A percentile compares a stretch with the other conserved stretches of the same genome.
phyloP scores from a whole-genome alignment of 306 rosid species.

The Alnus rubra region DNA sequence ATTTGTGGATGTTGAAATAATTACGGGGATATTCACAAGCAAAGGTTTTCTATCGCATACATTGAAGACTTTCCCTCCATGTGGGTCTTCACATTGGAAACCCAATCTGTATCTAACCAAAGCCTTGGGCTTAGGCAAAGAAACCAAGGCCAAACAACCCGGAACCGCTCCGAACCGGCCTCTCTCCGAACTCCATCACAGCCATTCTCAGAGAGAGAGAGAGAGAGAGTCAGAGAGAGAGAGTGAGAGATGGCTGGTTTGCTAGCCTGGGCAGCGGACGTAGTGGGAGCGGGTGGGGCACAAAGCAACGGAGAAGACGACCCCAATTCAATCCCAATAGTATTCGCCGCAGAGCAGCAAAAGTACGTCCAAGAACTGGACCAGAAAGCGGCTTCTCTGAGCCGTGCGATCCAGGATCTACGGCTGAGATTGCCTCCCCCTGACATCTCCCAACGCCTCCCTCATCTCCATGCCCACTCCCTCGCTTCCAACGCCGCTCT shows the following conservation, averaged over 20 bases:
- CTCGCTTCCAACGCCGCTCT: conserved; percentile 84
- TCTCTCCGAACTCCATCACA: background rate
- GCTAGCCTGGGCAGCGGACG: conserved; percentile 98
- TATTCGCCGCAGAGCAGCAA: conserved; percentile 62
- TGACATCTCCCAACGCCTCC: conserved; percentile 85
- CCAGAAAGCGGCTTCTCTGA: conserved; percentile 55
- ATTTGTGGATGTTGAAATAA: too few species aligned
- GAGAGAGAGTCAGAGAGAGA: background rate
- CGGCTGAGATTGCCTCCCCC: conserved; percentile 88
- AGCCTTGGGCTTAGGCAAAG: background rate
- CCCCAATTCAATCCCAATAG: conserved; percentile 48
- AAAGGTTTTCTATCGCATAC: too few species aligned
- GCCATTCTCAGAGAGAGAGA: background rate
- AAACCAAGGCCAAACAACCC: background rate
- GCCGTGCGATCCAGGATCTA: conserved; percentile 81
- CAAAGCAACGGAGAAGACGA: conserved; percentile 37
- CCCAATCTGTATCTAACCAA: background rate
- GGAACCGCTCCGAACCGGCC: background rate
- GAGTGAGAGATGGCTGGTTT: conserved; percentile 73
- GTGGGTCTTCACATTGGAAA: background rate
- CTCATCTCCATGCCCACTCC: conserved; percentile 92
- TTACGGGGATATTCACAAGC: too few species aligned
- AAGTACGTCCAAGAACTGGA: conserved; percentile 63
- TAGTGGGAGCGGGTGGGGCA: conserved; percentile 62
- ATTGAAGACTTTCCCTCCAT: too few species aligned